A percentile compares a stretch with the other conserved stretches of the same genome.
Conservation (phyloP, 2,329 filamentous ascomycete genomes). For the Alternaria ventricosa region DNA sequence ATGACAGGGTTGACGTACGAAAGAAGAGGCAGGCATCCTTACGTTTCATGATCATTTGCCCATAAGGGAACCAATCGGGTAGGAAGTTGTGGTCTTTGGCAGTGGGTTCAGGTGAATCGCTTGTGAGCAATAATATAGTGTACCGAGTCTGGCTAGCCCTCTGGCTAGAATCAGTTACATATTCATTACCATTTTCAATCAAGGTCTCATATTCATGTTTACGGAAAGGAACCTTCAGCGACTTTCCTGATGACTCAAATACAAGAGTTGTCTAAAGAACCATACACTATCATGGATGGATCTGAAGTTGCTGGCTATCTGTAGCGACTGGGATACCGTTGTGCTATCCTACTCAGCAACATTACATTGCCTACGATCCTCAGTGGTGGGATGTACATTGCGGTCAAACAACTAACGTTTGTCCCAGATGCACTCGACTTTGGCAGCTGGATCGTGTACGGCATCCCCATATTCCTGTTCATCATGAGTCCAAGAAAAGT, state of each 20-base stretch:
- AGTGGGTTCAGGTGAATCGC: conserved; percentile 17
- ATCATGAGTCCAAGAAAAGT: background rate
- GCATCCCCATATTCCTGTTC: background rate
- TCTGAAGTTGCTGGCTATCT: background rate
- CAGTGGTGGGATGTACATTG: background rate
- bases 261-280: background rate
- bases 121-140: conserved; percentile 14
- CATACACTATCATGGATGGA: background rate
- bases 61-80: conserved; percentile 24
- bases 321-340: background rate
- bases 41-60: conserved; percentile 31
- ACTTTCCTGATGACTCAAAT: background rate
- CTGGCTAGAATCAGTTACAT: conserved; percentile 7
- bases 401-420: background rate
- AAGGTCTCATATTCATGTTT: background rate
- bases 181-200: background rate
- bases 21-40: conserved; percentile 33
- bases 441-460: background rate
- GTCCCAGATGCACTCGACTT: background rate
- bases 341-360: background rate
- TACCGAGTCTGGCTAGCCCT: conserved; percentile 6
- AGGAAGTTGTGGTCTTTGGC: conserved; percentile 20
- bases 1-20: conserved; percentile 25
- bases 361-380: background rate
- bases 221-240: background rate